Evolutionary conservation across 805 yeast genomes (phyloP).

Genomic region (Metschnikowia lunata): DNA sequence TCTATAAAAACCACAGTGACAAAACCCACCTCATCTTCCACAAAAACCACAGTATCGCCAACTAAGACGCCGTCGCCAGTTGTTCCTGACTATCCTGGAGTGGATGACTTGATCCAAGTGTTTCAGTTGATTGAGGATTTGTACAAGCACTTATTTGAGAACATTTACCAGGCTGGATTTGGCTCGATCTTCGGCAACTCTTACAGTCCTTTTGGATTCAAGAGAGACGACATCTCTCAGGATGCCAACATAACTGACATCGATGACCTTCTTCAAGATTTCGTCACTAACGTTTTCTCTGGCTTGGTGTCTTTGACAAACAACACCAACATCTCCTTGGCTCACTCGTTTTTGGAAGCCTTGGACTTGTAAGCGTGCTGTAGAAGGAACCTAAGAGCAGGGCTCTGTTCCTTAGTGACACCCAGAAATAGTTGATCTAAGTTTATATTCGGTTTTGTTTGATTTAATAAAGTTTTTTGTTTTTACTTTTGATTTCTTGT

Average conservation of each 20-base stretch:
- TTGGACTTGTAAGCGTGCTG: slow-evolving; percentile 1
- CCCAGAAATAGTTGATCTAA: too few relatives aligned
- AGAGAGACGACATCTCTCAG: slow-evolving; percentile 4
- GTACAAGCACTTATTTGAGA: not conserved
- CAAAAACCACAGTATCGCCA: not conserved
- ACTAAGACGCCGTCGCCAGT: not conserved
- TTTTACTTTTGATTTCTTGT: too few relatives aligned
- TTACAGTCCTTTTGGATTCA: not conserved
- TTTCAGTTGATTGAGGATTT: not conserved
- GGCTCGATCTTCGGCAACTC: not conserved
- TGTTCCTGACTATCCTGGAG: not conserved
- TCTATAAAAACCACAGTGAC: not conserved
- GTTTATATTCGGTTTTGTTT: not conserved
- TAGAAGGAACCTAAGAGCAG: too few relatives aligned
- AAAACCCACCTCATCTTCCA: too few relatives aligned
- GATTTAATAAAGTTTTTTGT: not conserved
- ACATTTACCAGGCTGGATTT: not conserved
- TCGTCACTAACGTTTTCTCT: slow-evolving; percentile 6
- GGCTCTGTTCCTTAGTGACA: too few relatives aligned
- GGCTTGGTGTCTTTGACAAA: slow-evolving; percentile 6
- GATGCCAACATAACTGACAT: not conserved
- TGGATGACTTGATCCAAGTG: too few relatives aligned
- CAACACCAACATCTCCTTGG: slow-evolving; percentile 9
- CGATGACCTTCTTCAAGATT: slow-evolving; percentile 2
- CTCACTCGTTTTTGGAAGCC: slow-evolving; percentile 3